phyloP scores from a whole-genome alignment of 371 early-diverging fungal genomes.

The Mucor mucedo region DNA sequence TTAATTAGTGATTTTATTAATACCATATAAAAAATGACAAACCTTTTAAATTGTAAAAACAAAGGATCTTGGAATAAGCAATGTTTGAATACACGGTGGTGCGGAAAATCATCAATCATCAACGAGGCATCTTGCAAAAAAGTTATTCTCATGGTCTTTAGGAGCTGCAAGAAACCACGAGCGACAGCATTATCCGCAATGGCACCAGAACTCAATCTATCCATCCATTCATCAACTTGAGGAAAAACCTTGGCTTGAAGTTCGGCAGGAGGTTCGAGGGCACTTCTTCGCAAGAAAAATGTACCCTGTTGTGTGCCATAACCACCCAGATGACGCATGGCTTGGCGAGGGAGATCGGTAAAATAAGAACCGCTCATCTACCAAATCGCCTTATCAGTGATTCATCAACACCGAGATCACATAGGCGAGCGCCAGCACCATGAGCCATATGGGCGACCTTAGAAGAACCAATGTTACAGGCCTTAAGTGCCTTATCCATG shows the following conservation, averaged over 20 bases:
- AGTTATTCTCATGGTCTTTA: neutral
- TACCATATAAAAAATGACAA: neutral
- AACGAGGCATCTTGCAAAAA: neutral
- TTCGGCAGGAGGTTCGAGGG: too few relatives aligned
- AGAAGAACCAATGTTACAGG: neutral
- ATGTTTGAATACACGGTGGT: neutral
- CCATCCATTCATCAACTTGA: too few relatives aligned
- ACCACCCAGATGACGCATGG: too few relatives aligned
- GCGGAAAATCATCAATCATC: neutral
- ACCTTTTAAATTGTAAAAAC: neutral
- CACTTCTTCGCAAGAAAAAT: too few relatives aligned
- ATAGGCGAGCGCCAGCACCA: neutral
- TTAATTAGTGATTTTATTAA: neutral
- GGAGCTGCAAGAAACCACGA: neutral
- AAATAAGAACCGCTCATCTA: too few relatives aligned
- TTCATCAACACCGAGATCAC: neutral
- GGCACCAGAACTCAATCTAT: too few relatives aligned
- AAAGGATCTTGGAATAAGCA: neutral
- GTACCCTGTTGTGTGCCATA: too few relatives aligned
- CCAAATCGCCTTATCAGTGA: too few relatives aligned
- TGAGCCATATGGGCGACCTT: neutral
- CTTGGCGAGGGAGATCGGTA: too few relatives aligned
- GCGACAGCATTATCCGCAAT: neutral
- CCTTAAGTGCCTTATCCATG: neutral
- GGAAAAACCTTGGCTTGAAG: too few relatives aligned